These are phyloP conservation scores for Podosphaera aphanis DNA, from an alignment of 2,329 filamentous ascomycete genomes.

Conservation along the genomic window DNA sequence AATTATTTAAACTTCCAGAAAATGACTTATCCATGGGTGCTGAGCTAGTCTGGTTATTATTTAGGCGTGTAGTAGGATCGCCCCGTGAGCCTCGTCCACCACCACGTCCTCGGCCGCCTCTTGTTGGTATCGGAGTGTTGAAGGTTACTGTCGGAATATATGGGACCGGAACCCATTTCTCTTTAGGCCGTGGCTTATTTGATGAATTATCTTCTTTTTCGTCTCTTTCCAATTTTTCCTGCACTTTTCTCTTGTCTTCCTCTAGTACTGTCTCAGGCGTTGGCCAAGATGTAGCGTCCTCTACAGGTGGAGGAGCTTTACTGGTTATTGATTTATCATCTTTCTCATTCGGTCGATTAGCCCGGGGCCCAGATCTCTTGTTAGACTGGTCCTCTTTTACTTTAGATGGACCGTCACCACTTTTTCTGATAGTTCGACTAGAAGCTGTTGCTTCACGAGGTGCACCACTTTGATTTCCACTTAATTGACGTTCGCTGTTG, in stretches of 20 bases:
- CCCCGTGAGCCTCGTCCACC: constrained; percentile 18
- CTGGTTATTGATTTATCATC: constrained; percentile 15
- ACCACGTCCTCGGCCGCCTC: constrained; percentile 28
- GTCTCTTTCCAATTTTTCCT: constrained; percentile 42
- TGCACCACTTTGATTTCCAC: constrained; percentile 10
- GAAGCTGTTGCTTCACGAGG: constrained; percentile 11
- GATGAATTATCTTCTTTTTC: constrained; percentile 31
- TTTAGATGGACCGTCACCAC: constrained; percentile 15
- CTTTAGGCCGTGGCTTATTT: constrained; percentile 40
- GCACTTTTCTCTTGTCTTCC: constrained; percentile 51
- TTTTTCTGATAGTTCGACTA: constrained; percentile 19
- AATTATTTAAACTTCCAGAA: constrained; percentile 3
- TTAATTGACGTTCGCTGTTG: constrained; percentile 17
- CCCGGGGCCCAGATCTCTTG: constrained; percentile 14
- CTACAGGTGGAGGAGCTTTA: constrained; percentile 37
- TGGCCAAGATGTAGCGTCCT: constrained; percentile 66
- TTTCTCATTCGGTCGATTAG: constrained; percentile 12
- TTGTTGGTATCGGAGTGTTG: constrained; percentile 54
- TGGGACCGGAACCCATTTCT: constrained; percentile 64
- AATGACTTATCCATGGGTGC: constrained; percentile 11
- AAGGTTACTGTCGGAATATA: constrained; percentile 72
- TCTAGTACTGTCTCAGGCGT: constrained; percentile 61
- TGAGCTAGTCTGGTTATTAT: constrained; percentile 8
- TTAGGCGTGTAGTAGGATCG: constrained; percentile 18
- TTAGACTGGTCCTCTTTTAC: constrained; percentile 12